Percentiles rank a stretch among this genome's conserved stretches.
Evolutionary conservation across 2,329 filamentous ascomycete genomes (phyloP).

Genomic region (Ascosphaera aggregata): DNA sequence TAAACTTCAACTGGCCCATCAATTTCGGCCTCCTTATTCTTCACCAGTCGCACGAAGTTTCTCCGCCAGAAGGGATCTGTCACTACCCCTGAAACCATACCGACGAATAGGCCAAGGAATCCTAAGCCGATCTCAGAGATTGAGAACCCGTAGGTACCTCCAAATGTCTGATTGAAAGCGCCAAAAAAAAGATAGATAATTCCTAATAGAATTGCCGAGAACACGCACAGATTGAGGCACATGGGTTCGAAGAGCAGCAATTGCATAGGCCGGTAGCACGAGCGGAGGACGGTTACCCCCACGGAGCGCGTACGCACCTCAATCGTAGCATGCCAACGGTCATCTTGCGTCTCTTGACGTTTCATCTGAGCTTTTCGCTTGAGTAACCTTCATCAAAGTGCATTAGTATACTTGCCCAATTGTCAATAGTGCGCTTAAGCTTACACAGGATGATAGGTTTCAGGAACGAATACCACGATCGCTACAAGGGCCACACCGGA

Average conservation of each 20-base stretch:
- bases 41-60: constrained; percentile 20
- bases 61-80: constrained; percentile 24
- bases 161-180: constrained; percentile 62
- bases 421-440: constrained; percentile 4
- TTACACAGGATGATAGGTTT: constrained; percentile 49
- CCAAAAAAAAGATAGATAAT: constrained; percentile 83
- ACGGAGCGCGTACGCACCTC: constrained; percentile 52
- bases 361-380: constrained; percentile 45
- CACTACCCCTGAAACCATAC: constrained; percentile 22
- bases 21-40: constrained; percentile 13
- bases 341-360: constrained; percentile 54
- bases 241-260: constrained; percentile 65
- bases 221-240: constrained; percentile 59
- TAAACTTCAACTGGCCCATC: constrained; percentile 22
- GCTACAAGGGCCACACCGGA: constrained; percentile 36
- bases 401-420: background rate
- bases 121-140: constrained; percentile 59
- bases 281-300: constrained; percentile 31
- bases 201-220: constrained; percentile 65
- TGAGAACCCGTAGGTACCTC: constrained; percentile 48
- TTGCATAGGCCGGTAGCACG: constrained; percentile 45
- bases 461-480: constrained; percentile 53
- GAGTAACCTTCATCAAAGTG: constrained; percentile 25
- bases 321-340: constrained; percentile 51
- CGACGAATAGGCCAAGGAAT: constrained; percentile 37